phyloP scores from a whole-genome alignment of 1,139 yeast genomes.

The Zygosaccharomyces sapae region DNA sequence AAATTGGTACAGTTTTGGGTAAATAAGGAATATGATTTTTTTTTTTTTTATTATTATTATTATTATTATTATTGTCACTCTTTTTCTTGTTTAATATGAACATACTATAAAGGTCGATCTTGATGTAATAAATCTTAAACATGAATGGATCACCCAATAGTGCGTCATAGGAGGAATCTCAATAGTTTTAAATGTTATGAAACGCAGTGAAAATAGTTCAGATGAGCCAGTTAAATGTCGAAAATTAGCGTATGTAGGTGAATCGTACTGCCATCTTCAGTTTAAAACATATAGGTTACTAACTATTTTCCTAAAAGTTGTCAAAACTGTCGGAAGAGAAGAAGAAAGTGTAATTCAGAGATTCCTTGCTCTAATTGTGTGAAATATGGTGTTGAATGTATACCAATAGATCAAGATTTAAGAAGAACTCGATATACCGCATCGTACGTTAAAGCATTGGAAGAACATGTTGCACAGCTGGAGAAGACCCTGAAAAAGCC shows the following conservation, averaged over 20 bases:
- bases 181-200: neutral
- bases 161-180: neutral
- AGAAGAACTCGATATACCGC: constrained; percentile 48
- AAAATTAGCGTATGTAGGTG: constrained; percentile 9
- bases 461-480: constrained; percentile 25
- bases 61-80: too few relatives aligned
- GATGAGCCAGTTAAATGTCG: neutral
- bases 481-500: constrained; percentile 20
- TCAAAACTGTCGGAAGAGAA: constrained; percentile 46
- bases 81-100: neutral
- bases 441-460: constrained; percentile 42
- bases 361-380: constrained; percentile 49
- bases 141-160: neutral
- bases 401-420: constrained; percentile 44
- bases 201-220: neutral
- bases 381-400: constrained; percentile 44
- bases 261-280: neutral
- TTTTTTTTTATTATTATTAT: too few relatives aligned
- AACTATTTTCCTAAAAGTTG: constrained; percentile 5
- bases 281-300: neutral
- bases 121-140: neutral
- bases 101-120: neutral
- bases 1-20: constrained; percentile 42
- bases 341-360: constrained; percentile 49
- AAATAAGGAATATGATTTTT: constrained; percentile 2